Evolutionary conservation across 306 rosid species (phyloP), one percentile per base, ranked within the genome.

Genomic region (Dalbergia oliveri): DNA sequence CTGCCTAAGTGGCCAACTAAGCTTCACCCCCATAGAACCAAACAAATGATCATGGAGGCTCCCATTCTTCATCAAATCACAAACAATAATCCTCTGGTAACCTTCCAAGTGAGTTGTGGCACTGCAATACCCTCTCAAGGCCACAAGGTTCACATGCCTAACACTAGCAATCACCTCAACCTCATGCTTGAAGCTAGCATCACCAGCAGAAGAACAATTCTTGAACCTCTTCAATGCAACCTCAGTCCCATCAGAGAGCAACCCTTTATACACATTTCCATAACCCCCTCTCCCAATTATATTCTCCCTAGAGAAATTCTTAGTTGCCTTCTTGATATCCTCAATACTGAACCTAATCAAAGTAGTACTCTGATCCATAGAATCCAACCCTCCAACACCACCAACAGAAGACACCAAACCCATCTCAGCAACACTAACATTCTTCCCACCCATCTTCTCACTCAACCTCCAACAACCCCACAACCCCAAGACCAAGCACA

Each of bases 141-240:
- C 94, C 39, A 95, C 96, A 44, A 95, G 97, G 34, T 93, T 95
- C 1, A 95, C 97, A 80, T 95, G 99, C 82, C 98, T 86, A 19
- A 95, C 89, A 13, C 99, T 93, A 0, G 99, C 97, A 78, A 95
- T 95, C 60, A 95, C 98, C 84, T 90, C 86, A 45, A 93, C 99
- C 75, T 95, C 99, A 14, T 95, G 99, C 37, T 93, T 86, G 41
- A 95, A 95, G 61, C 74, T 91, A 3, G 89, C 78, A 75, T 95
- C 97, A 0, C 99, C 99, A 0, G 97, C 81, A 61, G 98, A 93
- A 0, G 98, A 91, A 72, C 97, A 91, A 47, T 95, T 95, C 97
- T 95, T 95, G 63, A 95, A 95, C 90, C 99, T 87, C 88, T 95
- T 95, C 81, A 95, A 63, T 3, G 98, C 99, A 70, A 95, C 98